Conservation (phyloP, 257 asterid genomes). For the Lycium barbarum region DNA sequence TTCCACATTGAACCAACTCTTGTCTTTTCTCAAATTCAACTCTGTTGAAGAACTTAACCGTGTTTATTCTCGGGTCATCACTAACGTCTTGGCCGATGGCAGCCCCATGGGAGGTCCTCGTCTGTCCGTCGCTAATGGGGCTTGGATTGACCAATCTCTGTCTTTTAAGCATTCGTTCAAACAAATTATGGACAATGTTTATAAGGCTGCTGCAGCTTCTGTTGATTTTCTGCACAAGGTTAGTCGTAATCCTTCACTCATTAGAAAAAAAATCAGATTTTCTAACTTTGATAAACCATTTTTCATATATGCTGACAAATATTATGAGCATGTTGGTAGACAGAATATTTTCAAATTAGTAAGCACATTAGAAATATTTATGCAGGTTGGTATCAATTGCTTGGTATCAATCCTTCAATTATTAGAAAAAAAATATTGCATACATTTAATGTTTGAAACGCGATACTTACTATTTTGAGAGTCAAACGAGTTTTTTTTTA, state of each 20-base stretch:
- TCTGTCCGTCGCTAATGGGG: slow-evolving; percentile 58
- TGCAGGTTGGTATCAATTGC: too few species aligned
- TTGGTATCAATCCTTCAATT: too few species aligned
- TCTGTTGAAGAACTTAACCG: slow-evolving; percentile 31
- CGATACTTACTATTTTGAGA: too few species aligned
- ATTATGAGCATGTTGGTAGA: background rate
- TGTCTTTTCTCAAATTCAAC: slow-evolving; percentile 30
- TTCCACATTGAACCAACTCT: slow-evolving; percentile 28
- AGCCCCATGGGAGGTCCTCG: slow-evolving; percentile 53
- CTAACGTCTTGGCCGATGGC: slow-evolving; percentile 53
- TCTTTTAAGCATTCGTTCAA: slow-evolving; percentile 52
- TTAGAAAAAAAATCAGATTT: background rate
- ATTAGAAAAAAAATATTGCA: too few species aligned
- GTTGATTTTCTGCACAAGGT: slow-evolving; percentile 65
- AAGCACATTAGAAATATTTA: too few species aligned
- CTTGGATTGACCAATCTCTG: slow-evolving; percentile 57
- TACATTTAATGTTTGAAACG: too few species aligned
- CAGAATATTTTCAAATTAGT: background rate
- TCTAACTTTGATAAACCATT: too few species aligned
- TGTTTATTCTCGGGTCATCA: slow-evolving; percentile 54
- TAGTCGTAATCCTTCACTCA: background rate
- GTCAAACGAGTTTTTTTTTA: too few species aligned
- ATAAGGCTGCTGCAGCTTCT: slow-evolving; percentile 52
- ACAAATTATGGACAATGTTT: slow-evolving; percentile 45
- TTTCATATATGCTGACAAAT: background rate